A percentile compares a stretch with the other conserved stretches of the same genome.
These are phyloP conservation scores for Flammula alnicola DNA, from an alignment of 1,284 basidiomycete species.

Conservation along the genomic window DNA sequence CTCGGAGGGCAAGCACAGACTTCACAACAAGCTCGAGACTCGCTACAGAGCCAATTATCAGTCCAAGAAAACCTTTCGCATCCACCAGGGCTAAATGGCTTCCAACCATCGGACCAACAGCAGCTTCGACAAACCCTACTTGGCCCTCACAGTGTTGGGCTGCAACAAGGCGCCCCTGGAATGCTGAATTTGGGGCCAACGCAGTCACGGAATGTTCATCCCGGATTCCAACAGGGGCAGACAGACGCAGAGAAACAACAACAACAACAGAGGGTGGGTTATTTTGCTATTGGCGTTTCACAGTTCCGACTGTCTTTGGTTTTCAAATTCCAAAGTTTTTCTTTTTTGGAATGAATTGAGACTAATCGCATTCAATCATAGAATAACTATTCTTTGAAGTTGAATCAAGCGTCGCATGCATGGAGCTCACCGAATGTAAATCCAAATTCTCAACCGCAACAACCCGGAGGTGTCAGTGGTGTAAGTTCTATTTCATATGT, in stretches of 20 bases:
- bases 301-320: conserved; percentile 7
- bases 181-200: conserved; percentile 64
- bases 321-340: conserved; percentile 15
- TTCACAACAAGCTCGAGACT: conserved; percentile 37
- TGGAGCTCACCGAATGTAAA: conserved; percentile 62
- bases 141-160: conserved; percentile 48
- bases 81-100: conserved; percentile 77
- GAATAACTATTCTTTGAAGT: conserved; percentile 64
- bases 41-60: conserved; percentile 20
- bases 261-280: conserved; percentile 70
- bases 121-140: conserved; percentile 59
- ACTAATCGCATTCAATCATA: conserved; percentile 33
- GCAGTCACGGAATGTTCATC: conserved; percentile 60
- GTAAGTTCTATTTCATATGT: conserved; percentile 25
- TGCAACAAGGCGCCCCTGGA: conserved; percentile 60
- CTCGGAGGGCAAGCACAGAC: conserved; percentile 63
- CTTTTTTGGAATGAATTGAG: conserved; percentile 18
- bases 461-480: conserved; percentile 29
- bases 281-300: conserved; percentile 14
- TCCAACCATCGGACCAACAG: conserved; percentile 54
- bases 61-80: conserved; percentile 41
- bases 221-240: conserved; percentile 59
- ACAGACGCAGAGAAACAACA: conserved; percentile 70
- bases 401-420: conserved; percentile 63
- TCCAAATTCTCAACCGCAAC: conserved; percentile 40